These are phyloP conservation scores for Candida nemodendra DNA, from an alignment of 805 yeast species.

Conservation along the genomic window DNA sequence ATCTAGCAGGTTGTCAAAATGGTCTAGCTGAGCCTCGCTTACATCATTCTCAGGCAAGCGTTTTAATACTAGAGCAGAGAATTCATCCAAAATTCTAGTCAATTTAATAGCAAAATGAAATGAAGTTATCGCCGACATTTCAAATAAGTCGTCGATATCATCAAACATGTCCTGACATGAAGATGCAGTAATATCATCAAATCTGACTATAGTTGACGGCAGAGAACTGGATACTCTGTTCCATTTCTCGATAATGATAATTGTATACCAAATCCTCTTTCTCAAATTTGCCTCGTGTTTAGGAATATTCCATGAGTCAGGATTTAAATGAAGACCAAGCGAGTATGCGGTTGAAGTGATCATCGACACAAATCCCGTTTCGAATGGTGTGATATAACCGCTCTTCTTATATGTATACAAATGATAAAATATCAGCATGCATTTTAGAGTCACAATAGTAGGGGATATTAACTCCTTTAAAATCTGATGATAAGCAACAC, in stretches of 20 bases:
- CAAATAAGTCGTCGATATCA: slow-evolving; percentile 10
- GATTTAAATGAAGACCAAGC: slow-evolving; percentile 4
- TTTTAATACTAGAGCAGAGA: slow-evolving; percentile 1
- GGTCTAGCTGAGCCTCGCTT: background rate
- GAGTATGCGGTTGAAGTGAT: slow-evolving; percentile 8
- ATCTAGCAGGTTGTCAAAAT: background rate
- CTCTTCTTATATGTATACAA: slow-evolving; percentile 6
- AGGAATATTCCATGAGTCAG: slow-evolving; percentile 7
- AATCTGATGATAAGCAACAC: slow-evolving; percentile 6
- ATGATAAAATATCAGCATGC: slow-evolving; percentile 7
- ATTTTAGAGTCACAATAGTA: slow-evolving; percentile 7
- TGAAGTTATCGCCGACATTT: background rate
- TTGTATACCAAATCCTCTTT: slow-evolving; percentile 8
- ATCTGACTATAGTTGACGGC: slow-evolving; percentile 4
- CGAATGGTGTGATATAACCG: slow-evolving; percentile 11
- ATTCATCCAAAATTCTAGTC: slow-evolving; percentile 4
- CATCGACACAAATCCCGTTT: slow-evolving; percentile 5
- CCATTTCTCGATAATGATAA: slow-evolving; percentile 9
- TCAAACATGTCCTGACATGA: slow-evolving; percentile 5
- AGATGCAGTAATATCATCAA: background rate
- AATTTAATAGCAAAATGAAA: slow-evolving; percentile 4
- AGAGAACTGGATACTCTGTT: slow-evolving; percentile 6
- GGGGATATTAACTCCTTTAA: slow-evolving; percentile 8
- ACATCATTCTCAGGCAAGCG: background rate
- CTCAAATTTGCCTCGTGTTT: slow-evolving; percentile 8